A percentile compares a stretch with the other conserved stretches of the same genome.
phyloP scores from a whole-genome alignment of 2,329 filamentous ascomycete genomes.

The Fusarium palustre region DNA sequence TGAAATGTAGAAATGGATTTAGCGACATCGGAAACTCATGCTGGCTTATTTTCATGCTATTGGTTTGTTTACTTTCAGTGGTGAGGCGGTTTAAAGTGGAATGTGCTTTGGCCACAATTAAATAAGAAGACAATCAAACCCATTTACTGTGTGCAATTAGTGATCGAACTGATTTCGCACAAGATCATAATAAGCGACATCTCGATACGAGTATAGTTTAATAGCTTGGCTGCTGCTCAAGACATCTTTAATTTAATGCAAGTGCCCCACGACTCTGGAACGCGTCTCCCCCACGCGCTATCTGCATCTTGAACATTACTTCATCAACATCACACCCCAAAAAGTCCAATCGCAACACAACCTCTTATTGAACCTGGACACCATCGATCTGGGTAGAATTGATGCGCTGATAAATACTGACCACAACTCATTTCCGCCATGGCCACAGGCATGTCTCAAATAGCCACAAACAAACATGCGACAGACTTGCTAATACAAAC shows the following conservation, averaged over 20 bases:
- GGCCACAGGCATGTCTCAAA: slow-evolving; percentile 51
- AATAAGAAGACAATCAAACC: background rate
- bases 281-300: slow-evolving; percentile 46
- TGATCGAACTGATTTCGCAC: background rate
- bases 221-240: background rate
- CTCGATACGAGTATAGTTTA: background rate
- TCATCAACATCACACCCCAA: slow-evolving; percentile 36
- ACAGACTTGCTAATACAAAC: slow-evolving; percentile 9
- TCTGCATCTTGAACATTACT: slow-evolving; percentile 39
- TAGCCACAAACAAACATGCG: background rate
- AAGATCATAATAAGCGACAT: background rate
- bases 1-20: slow-evolving; percentile 7
- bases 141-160: background rate
- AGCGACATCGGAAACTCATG: background rate
- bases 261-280: slow-evolving; percentile 42
- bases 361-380: background rate
- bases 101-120: background rate
- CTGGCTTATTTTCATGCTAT: background rate
- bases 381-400: background rate
- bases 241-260: slow-evolving; percentile 11
- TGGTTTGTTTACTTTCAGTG: background rate
- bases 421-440: slow-evolving; percentile 41
- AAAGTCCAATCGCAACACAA: slow-evolving; percentile 11
- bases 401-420: slow-evolving; percentile 16
- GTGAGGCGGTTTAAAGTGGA: background rate